phyloP scores from a whole-genome alignment of 768 basidiomycete species.

The Termitomyces eurrhizus region DNA sequence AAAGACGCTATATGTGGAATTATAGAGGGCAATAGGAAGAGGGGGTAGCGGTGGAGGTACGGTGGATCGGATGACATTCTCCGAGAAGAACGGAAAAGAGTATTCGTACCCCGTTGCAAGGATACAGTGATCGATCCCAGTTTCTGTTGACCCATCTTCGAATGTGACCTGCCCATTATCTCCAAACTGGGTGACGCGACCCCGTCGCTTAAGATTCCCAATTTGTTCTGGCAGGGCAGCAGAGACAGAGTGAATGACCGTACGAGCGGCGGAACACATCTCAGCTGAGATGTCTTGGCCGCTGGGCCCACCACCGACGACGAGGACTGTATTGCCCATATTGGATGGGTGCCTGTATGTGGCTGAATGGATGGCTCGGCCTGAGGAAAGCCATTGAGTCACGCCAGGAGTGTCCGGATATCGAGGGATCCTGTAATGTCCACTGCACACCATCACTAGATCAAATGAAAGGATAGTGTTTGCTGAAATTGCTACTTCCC shows the following conservation, averaged over 20 bases:
- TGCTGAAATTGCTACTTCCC: constrained; percentile 44
- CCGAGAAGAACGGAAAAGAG: constrained; percentile 59
- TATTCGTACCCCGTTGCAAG: constrained; percentile 76
- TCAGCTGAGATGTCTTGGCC: constrained; percentile 66
- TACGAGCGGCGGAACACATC: constrained; percentile 38
- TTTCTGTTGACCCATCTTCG: constrained; percentile 53
- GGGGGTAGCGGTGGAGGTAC: constrained; percentile 45
- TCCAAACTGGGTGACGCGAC: constrained; percentile 38
- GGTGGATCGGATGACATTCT: constrained; percentile 24
- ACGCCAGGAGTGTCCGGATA: constrained; percentile 62
- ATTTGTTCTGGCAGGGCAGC: constrained; percentile 28
- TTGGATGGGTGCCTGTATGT: constrained; percentile 57
- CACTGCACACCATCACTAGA: constrained; percentile 70
- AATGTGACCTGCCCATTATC: constrained; percentile 46
- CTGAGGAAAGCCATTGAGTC: constrained; percentile 46
- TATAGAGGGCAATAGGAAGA: constrained; percentile 49
- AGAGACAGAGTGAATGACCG: constrained; percentile 55
- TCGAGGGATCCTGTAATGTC: constrained; percentile 66
- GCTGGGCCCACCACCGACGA: constrained; percentile 58
- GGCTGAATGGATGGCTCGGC: constrained; percentile 60
- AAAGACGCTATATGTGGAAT: constrained; percentile 64
- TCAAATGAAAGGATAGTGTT: constrained; percentile 44
- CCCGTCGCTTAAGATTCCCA: constrained; percentile 36
- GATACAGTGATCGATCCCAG: constrained; percentile 57
- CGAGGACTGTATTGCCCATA: constrained; percentile 40